Percentiles rank a stretch among this genome's conserved stretches.
These are phyloP conservation scores for Fusarium chuoi DNA, from an alignment of 2,329 filamentous ascomycete genomes.

Conservation along the genomic window DNA sequence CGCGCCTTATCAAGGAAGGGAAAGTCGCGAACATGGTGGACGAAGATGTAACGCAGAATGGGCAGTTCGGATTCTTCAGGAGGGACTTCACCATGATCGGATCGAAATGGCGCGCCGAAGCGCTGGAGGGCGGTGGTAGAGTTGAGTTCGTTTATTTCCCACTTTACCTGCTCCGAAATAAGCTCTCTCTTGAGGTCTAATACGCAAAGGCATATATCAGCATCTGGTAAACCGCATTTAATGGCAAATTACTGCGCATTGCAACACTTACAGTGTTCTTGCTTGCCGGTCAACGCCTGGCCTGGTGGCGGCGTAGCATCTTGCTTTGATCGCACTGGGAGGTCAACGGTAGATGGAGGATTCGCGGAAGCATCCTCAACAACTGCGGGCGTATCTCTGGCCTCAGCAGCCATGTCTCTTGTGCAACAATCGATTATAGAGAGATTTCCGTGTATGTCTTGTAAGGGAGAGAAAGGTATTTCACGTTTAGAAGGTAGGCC, in stretches of 20 bases:
- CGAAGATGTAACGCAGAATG: constrained; percentile 95
- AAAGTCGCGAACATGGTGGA: constrained; percentile 97
- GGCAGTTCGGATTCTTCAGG: constrained; percentile 94
- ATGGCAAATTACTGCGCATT: background rate
- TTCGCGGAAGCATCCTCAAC: constrained; percentile 31
- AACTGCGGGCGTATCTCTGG: constrained; percentile 39
- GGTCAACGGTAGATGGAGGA: constrained; percentile 32
- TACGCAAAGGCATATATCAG: constrained; percentile 18
- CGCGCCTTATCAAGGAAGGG: constrained; percentile 95
- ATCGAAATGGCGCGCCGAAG: constrained; percentile 95
- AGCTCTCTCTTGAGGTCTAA: constrained; percentile 93
- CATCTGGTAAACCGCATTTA: background rate
- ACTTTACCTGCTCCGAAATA: constrained; percentile 86
- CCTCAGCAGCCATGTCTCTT: constrained; percentile 45
- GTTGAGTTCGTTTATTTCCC: constrained; percentile 92
- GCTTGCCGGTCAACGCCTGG: constrained; percentile 84
- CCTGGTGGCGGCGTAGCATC: constrained; percentile 52
- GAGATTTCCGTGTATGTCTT: constrained; percentile 1
- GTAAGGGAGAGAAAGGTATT: background rate
- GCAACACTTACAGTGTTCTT: constrained; percentile 85
- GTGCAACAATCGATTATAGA: constrained; percentile 13
- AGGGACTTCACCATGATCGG: constrained; percentile 89
- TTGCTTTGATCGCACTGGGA: constrained; percentile 48
- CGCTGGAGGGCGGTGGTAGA: constrained; percentile 93
- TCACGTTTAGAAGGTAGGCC: background rate